Evolutionary conservation across 495 filamentous ascomycete species (phyloP).

Genomic region (Aspergillus haitiensis): DNA sequence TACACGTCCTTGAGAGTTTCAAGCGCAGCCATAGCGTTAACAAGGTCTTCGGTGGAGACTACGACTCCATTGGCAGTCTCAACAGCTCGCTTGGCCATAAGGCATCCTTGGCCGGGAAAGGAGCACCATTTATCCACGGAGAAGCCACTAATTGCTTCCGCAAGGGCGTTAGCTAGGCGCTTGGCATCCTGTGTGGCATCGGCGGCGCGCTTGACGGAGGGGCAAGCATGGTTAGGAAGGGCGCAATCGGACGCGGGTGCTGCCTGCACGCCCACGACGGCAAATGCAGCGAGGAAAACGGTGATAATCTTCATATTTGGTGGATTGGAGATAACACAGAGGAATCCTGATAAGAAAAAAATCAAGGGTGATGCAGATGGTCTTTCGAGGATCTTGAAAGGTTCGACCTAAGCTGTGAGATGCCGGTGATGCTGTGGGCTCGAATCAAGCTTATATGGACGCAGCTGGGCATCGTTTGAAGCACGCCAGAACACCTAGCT

Average conservation of each 20-base stretch:
- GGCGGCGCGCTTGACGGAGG: constrained; percentile 36
- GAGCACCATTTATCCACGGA: constrained; percentile 41
- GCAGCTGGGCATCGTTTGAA: too few species aligned
- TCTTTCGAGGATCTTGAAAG: too few species aligned
- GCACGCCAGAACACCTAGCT: too few species aligned
- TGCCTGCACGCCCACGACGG: constrained; percentile 38
- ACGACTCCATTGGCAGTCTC: constrained; percentile 40
- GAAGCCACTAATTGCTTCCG: constrained; percentile 43
- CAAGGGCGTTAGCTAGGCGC: constrained; percentile 53
- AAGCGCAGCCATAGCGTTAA: constrained; percentile 43
- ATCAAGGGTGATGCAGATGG: background rate
- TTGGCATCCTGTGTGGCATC: constrained; percentile 41
- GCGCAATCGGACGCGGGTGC: constrained; percentile 40
- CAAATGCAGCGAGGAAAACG: constrained; percentile 39
- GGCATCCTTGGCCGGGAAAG: constrained; percentile 44
- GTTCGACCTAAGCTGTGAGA: too few species aligned
- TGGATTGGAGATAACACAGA: constrained; percentile 10
- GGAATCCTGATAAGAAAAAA: constrained; percentile 6
- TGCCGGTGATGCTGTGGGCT: too few species aligned
- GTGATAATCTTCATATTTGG: constrained; percentile 51
- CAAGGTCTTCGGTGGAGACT: constrained; percentile 41
- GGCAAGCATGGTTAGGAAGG: constrained; percentile 35
- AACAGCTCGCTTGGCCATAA: constrained; percentile 49
- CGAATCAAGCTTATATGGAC: too few species aligned
- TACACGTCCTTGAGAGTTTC: background rate